phyloP scores from a whole-genome alignment of 1,284 basidiomycete species.

The Stygiomarasmius scandens region DNA sequence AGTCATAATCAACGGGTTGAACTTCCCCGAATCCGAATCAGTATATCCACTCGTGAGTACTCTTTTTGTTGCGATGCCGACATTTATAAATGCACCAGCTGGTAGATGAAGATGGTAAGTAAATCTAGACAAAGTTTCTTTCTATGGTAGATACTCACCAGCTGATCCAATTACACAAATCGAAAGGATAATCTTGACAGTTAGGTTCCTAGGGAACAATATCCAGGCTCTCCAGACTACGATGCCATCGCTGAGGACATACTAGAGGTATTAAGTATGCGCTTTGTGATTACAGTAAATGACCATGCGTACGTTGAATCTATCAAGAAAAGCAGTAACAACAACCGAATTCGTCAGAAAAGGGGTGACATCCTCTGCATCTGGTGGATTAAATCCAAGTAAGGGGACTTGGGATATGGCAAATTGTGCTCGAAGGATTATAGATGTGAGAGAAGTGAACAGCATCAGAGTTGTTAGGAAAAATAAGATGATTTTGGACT shows the following conservation, averaged over 20 bases:
- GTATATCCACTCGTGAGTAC: background rate
- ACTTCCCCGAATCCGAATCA: background rate
- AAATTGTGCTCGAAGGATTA: conserved; percentile 6
- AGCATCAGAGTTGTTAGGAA: too few relatives aligned
- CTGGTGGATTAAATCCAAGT: background rate
- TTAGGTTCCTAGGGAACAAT: background rate
- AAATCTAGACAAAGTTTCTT: background rate
- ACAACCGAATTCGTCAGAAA: background rate
- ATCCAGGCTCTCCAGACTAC: conserved; percentile 12
- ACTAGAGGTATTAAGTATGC: conserved; percentile 1
- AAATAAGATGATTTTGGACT: too few relatives aligned
- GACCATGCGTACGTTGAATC: conserved; percentile 3
- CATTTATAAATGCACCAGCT: conserved; percentile 1
- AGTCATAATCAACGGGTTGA: conserved; percentile 1
- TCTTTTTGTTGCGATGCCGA: background rate
- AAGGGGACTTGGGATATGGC: background rate
- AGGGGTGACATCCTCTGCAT: background rate
- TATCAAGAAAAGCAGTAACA: background rate
- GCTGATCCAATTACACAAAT: conserved; percentile 1
- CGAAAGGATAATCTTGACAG: background rate
- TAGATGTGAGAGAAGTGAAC: background rate
- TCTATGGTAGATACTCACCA: too few relatives aligned
- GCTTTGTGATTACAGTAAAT: background rate
- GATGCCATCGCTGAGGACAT: conserved; percentile 4
- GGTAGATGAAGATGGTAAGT: too few relatives aligned